phyloP scores from a whole-genome alignment of 1,139 yeast species.

The Geotrichum bryndzae region DNA sequence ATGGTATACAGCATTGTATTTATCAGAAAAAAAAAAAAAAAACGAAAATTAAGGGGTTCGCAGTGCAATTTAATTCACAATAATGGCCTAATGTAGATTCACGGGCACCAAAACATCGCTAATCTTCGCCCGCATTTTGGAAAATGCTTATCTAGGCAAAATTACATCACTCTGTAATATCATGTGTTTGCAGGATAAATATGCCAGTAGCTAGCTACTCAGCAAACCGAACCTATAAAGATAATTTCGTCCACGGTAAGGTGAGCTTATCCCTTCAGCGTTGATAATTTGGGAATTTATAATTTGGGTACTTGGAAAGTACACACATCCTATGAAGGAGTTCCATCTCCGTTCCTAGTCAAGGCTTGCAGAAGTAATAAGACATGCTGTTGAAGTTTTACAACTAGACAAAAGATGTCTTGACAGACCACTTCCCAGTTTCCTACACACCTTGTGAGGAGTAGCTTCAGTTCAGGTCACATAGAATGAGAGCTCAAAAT shows the following conservation, averaged over 20 bases:
- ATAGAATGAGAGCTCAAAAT: too few species aligned
- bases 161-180: too few species aligned
- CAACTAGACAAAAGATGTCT: neutral
- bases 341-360: neutral
- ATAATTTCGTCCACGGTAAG: too few species aligned
- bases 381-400: neutral
- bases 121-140: neutral
- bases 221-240: neutral
- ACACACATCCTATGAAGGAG: neutral
- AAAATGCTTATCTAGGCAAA: neutral
- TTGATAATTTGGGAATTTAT: too few species aligned
- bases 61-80: neutral
- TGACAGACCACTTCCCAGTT: neutral
- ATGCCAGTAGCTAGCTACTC: neutral
- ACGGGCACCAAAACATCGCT: neutral
- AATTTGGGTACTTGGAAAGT: neutral
- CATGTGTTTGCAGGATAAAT: neutral
- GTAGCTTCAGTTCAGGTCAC: neutral
- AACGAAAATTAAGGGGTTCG: neutral
- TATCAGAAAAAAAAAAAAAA: too few species aligned
- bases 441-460: too few species aligned
- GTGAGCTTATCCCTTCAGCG: neutral
- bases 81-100: neutral
- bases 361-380: neutral
- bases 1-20: too few species aligned